Conservation (phyloP, 2,329 filamentous ascomycete species). For the Penicillium thymicola region DNA sequence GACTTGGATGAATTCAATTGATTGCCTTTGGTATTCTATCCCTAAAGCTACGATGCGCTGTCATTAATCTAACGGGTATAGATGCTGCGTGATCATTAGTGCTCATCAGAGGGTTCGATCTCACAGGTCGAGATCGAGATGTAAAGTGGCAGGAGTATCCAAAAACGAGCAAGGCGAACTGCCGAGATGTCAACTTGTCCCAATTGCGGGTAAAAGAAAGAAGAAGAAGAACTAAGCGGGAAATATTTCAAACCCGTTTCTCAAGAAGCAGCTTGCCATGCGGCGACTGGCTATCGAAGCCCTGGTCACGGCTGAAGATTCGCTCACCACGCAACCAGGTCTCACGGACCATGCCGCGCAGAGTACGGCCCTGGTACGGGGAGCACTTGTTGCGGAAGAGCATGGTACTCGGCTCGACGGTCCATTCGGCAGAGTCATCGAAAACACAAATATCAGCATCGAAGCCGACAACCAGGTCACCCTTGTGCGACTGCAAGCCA, state of each 20-base stretch:
- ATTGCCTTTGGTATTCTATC: slow-evolving; percentile 17
- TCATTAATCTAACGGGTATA: slow-evolving; percentile 28
- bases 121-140: slow-evolving; percentile 15
- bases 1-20: neutral
- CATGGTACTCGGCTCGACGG: slow-evolving; percentile 74
- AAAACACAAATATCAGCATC: slow-evolving; percentile 93
- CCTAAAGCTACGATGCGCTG: slow-evolving; percentile 21
- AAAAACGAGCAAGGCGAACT: slow-evolving; percentile 34
- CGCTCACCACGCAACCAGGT: slow-evolving; percentile 78
- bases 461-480: slow-evolving; percentile 73
- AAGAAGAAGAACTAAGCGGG: neutral
- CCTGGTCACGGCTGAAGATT: slow-evolving; percentile 67
- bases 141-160: slow-evolving; percentile 24
- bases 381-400: slow-evolving; percentile 91
- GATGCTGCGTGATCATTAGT: slow-evolving; percentile 25
- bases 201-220: slow-evolving; percentile 10
- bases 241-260: slow-evolving; percentile 31
- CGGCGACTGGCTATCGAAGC: slow-evolving; percentile 38
- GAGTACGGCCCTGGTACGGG: slow-evolving; percentile 78
- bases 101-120: slow-evolving; percentile 17
- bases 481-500: slow-evolving; percentile 76
- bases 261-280: slow-evolving; percentile 41
- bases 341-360: slow-evolving; percentile 75
- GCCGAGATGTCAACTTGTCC: slow-evolving; percentile 12
- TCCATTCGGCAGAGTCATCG: slow-evolving; percentile 77